Percentiles rank a stretch among this genome's conserved stretches.
phyloP scores from a whole-genome alignment of 139 green algal species.

The Haematococcus lacustris region DNA sequence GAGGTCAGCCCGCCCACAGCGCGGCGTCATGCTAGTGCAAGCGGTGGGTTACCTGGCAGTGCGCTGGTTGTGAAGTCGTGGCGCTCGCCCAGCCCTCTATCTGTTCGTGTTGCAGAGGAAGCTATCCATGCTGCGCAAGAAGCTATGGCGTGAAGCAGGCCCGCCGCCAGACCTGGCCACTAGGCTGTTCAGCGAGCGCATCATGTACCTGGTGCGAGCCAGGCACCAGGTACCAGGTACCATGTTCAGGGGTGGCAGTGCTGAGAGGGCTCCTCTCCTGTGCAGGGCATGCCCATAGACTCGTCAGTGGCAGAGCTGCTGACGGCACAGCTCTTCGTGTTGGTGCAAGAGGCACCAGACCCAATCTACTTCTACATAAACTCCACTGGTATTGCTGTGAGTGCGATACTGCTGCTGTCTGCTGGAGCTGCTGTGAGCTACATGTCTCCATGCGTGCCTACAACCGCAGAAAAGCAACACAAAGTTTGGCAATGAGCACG shows the following conservation, averaged over 20 bases:
- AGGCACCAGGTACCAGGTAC: too few species aligned
- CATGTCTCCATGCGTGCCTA: too few species aligned
- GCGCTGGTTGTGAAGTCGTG: too few species aligned
- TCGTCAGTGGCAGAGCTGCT: constrained; percentile 47
- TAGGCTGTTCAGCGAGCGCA: constrained; percentile 96
- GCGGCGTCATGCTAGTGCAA: too few species aligned
- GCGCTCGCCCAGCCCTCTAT: too few species aligned
- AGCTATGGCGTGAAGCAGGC: constrained; percentile 52
- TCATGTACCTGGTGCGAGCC: constrained; percentile 94
- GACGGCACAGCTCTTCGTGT: constrained; percentile 49
- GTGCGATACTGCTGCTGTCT: too few species aligned
- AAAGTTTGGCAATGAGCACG: constrained; percentile 94
- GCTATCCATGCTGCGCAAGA: constrained; percentile 38
- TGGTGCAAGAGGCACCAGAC: constrained; percentile 56
- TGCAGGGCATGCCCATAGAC: constrained; percentile 56
- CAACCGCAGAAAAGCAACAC: constrained; percentile 80
- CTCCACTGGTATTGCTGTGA: constrained; percentile 85
- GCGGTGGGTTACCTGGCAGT: too few species aligned
- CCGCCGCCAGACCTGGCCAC: constrained; percentile 93
- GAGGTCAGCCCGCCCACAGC: too few species aligned
- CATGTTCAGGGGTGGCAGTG: too few species aligned
- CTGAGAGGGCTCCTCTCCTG: neutral
- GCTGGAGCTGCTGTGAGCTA: too few species aligned
- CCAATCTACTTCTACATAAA: constrained; percentile 99
- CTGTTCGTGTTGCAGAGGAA: constrained; percentile 44